A percentile compares a stretch with the other conserved stretches of the same genome.
phyloP scores from a whole-genome alignment of 768 basidiomycete genomes.

The Phlebiopsis flavidoalba region DNA sequence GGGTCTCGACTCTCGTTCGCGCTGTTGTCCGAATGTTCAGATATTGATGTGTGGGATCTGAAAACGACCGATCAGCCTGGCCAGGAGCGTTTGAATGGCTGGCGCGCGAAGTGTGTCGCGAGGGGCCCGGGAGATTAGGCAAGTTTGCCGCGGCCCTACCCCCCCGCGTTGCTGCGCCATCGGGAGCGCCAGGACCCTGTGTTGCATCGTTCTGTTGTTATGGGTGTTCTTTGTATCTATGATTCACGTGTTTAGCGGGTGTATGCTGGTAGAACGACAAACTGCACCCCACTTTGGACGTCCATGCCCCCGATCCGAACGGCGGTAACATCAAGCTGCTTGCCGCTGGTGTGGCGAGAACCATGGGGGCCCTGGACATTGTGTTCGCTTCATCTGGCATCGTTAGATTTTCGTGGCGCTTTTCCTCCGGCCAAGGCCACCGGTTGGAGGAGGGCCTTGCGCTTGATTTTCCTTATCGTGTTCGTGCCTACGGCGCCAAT shows the following conservation, averaged over 20 bases:
- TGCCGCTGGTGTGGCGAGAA: neutral
- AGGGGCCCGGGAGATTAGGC: conserved; percentile 24
- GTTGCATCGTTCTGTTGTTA: conserved; percentile 41
- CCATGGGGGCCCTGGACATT: neutral
- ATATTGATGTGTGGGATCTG: conserved; percentile 20
- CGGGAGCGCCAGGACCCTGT: conserved; percentile 7
- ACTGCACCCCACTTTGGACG: conserved; percentile 50
- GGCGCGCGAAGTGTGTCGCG: conserved; percentile 36
- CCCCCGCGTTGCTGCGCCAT: conserved; percentile 17
- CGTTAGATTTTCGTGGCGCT: neutral
- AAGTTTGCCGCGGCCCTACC: neutral
- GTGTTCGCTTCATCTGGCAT: neutral
- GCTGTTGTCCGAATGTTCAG: conserved; percentile 42
- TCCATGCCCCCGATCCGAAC: conserved; percentile 68
- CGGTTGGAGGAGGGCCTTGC: conserved; percentile 67
- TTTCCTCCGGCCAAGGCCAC: conserved; percentile 12
- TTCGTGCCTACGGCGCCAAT: conserved; percentile 55
- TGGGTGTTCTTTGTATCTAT: conserved; percentile 69
- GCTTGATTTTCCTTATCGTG: conserved; percentile 82
- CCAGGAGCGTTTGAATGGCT: conserved; percentile 28
- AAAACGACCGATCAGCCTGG: conserved; percentile 18
- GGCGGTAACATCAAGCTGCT: conserved; percentile 38
- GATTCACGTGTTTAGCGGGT: conserved; percentile 4
- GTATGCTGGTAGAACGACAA: neutral
- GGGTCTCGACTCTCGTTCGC: conserved; percentile 68